Percentiles rank a stretch among this genome's conserved stretches.
Evolutionary conservation across 345 rosid genomes (phyloP).

Genomic region (Streptanthus diversifolius): DNA sequence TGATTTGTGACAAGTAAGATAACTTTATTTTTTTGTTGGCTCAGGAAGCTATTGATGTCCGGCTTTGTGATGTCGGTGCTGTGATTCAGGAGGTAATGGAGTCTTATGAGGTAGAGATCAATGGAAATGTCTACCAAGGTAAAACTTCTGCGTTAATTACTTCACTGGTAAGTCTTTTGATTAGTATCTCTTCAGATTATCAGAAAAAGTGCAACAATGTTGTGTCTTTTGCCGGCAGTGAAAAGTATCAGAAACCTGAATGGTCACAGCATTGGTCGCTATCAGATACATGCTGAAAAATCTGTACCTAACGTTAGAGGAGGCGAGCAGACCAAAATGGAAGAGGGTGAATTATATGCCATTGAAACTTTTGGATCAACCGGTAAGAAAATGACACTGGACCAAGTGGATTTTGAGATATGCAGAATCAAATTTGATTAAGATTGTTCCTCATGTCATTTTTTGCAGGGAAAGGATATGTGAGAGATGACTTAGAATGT

Average conservation of each 20-base stretch:
- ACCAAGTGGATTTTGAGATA: background rate
- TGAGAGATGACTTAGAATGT: constrained; percentile 91
- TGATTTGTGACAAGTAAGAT: too few relatives aligned
- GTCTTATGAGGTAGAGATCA: constrained; percentile 91
- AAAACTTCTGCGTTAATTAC: background rate
- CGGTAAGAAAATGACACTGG: constrained; percentile 43
- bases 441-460: constrained; percentile 40
- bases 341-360: constrained; percentile 95
- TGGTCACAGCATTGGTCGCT: constrained; percentile 80
- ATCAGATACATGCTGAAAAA: constrained; percentile 95
- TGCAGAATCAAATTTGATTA: background rate
- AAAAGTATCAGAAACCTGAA: constrained; percentile 88
- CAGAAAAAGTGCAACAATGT: background rate
- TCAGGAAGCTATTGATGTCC: constrained; percentile 89
- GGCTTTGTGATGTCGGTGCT: constrained; percentile 91
- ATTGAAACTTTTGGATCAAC: constrained; percentile 93
- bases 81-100: constrained; percentile 96
- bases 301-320: constrained; percentile 91
- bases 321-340: constrained; percentile 98
- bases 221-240: constrained; percentile 42
- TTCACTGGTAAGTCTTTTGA: background rate
- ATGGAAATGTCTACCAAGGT: constrained; percentile 91
- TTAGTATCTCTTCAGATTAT: background rate
- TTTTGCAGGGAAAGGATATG: constrained; percentile 77
- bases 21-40: too few relatives aligned